These are phyloP conservation scores for Kodamaea restingae DNA, from an alignment of 805 yeast genomes.

Conservation along the genomic window DNA sequence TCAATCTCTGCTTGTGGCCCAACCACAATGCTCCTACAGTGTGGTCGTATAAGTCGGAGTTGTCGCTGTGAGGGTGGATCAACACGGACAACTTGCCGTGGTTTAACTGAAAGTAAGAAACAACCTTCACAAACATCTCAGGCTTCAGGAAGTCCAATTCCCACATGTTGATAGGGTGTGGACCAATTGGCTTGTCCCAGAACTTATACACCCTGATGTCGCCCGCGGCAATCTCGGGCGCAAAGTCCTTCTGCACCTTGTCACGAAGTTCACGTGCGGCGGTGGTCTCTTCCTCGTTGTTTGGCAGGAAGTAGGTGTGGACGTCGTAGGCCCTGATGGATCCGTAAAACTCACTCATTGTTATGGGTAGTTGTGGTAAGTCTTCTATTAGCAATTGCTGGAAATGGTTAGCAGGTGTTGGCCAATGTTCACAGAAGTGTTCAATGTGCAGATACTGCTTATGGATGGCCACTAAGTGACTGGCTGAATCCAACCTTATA, in stretches of 20 bases:
- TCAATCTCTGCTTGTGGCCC: conserved; percentile 40
- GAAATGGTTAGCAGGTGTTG: conserved; percentile 6
- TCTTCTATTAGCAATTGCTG: too few species aligned
- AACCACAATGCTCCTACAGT: conserved; percentile 56
- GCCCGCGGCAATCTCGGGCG: conserved; percentile 38
- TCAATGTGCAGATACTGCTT: too few species aligned
- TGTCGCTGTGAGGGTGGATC: conserved; percentile 48
- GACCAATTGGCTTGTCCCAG: conserved; percentile 51
- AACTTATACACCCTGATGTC: conserved; percentile 40
- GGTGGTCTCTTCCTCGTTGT: conserved; percentile 28
- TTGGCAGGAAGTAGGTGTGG: conserved; percentile 49
- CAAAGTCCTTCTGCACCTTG: conserved; percentile 38
- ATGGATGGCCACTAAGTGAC: too few species aligned
- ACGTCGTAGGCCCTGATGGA: conserved; percentile 43
- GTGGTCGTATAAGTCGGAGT: conserved; percentile 46
- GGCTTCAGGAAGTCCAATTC: conserved; percentile 51
- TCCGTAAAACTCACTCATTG: conserved; percentile 12
- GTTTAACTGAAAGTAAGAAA: conserved; percentile 50
- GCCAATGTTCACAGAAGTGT: too few species aligned
- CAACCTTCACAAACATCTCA: conserved; percentile 39
- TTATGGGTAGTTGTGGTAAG: too few species aligned
- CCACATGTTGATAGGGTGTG: conserved; percentile 58
- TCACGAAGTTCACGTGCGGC: conserved; percentile 37
- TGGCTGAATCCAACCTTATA: too few species aligned
- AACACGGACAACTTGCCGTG: conserved; percentile 51